Base-by-base conservation (phyloP, 1,284 basidiomycete species). In the Ceratobasidium sp. region DNA sequence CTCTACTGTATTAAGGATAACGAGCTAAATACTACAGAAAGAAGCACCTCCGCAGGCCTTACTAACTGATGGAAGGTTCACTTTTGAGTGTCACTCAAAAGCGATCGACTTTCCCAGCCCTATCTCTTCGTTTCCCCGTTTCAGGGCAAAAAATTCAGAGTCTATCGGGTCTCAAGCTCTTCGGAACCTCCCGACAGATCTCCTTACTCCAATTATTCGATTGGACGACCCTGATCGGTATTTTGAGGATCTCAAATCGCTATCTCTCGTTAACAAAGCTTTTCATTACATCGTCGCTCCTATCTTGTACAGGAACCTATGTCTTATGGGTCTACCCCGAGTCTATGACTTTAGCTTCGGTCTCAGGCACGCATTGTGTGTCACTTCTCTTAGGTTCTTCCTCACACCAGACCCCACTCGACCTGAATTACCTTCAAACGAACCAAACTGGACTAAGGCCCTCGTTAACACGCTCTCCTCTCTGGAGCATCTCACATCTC, bases 301-400 rank as follows among this genome's bases (percentile, higher is more conserved):
- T 10, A 63, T 75, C 40, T 28, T 75, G 3, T 75, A 75, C 40
- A 60, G 39, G 28, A 33, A 40, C 46, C 26, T 75, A 13, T 46
- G 46, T 18, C 28, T 75, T 12, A 63, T 10, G 5, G 53, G 60
- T 23, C 23, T 75, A 4, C 10, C 44, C 28, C 40, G 55, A 46
- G 61, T 75, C 26, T 53, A 49, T 20, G 60, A 75, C n/a, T 75
- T 75, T 26, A 64, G 60, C 26, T 40, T 39, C 12, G 42, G 61
- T 40, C 28, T 53, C 10, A 33, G 72, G 39, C 72, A 64, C 49
- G 60, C 72, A 5, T 10, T 51, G 5, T 75, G 60, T 26, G 33
- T 75, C 28, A n/a, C 55, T n/a, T 75, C 72, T n/a, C 56, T 75
- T 26, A 40, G 66, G 18, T 64, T 75, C 60, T 75, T 75, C 33